Evolutionary conservation across 352 stramenopile species (phyloP).

Genomic region (Blastocystis sp.): DNA sequence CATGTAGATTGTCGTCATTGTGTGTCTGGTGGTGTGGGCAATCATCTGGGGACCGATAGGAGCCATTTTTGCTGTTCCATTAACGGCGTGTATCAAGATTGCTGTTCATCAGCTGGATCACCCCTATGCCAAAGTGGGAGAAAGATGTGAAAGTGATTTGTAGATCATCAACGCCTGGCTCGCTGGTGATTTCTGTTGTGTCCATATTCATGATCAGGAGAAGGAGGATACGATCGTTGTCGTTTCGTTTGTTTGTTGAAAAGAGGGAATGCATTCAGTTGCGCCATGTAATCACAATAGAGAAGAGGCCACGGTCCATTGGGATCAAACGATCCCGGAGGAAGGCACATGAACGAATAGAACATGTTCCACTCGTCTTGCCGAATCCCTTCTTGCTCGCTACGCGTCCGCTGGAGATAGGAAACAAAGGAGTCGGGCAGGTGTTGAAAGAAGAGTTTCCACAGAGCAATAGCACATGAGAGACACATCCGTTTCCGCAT

Average conservation of each 20-base stretch:
- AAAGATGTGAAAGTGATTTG: background rate
- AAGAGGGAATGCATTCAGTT: background rate
- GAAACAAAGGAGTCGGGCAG: background rate
- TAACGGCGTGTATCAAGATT: constrained; percentile 42
- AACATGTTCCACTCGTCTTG: constrained; percentile 44
- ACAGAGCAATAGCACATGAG: background rate
- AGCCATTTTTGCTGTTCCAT: constrained; percentile 18
- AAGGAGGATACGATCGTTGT: background rate
- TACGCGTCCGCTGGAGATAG: background rate
- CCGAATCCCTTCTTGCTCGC: background rate
- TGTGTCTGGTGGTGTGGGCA: constrained; percentile 41
- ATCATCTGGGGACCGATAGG: constrained; percentile 26
- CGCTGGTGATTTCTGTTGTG: constrained; percentile 43
- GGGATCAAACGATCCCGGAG: background rate
- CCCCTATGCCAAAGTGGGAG: constrained; percentile 12
- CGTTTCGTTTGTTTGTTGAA: background rate
- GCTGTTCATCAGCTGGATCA: background rate
- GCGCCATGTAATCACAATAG: background rate
- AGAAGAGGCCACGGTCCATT: background rate
- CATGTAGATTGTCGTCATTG: constrained; percentile 36
- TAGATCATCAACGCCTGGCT: constrained; percentile 50
- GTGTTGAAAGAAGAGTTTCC: background rate
- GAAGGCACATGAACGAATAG: background rate
- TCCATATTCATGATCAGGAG: constrained; percentile 44
- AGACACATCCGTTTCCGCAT: background rate